Percentiles rank a stretch among this genome's conserved stretches.
Conservation (phyloP, 1,284 basidiomycete species). For the Cutaneotrichosporon sp. region DNA sequence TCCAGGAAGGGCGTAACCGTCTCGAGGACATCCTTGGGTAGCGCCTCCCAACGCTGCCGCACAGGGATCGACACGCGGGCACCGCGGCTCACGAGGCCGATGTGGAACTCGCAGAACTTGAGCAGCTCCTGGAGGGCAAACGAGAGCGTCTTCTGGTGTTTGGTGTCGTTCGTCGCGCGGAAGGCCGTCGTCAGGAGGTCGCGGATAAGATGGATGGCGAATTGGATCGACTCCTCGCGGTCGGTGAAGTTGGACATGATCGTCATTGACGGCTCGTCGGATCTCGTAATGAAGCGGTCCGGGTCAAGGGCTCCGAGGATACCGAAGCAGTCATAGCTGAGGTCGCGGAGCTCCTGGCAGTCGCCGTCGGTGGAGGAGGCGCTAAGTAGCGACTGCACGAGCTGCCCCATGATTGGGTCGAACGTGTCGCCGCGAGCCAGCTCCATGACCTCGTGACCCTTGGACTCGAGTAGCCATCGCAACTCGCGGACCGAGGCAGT, state of each 20-base stretch:
- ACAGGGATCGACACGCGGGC: constrained; percentile 65
- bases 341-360: constrained; percentile 63
- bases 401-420: constrained; percentile 70
- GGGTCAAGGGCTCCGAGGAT: constrained; percentile 95
- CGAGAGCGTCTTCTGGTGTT: constrained; percentile 85
- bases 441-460: constrained; percentile 61
- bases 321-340: constrained; percentile 88
- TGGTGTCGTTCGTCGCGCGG: constrained; percentile 89
- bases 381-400: constrained; percentile 69
- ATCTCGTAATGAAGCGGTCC: constrained; percentile 66
- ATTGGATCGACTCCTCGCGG: constrained; percentile 73
- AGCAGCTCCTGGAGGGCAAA: constrained; percentile 93
- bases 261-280: constrained; percentile 66
- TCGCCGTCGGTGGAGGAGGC: constrained; percentile 75
- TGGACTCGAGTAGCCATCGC: constrained; percentile 62
- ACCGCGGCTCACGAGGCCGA: constrained; percentile 49
- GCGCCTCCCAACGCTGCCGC: constrained; percentile 68
- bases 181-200: constrained; percentile 90
- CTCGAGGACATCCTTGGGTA: constrained; percentile 84
- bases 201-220: constrained; percentile 82
- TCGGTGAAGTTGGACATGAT: constrained; percentile 82
- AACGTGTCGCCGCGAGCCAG: constrained; percentile 83
- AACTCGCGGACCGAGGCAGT: constrained; percentile 77
- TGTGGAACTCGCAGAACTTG: constrained; percentile 82
- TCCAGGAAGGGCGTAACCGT: constrained; percentile 86